Conservation (phyloP, 768 basidiomycete species). For the Sporobolomyces roseus region DNA sequence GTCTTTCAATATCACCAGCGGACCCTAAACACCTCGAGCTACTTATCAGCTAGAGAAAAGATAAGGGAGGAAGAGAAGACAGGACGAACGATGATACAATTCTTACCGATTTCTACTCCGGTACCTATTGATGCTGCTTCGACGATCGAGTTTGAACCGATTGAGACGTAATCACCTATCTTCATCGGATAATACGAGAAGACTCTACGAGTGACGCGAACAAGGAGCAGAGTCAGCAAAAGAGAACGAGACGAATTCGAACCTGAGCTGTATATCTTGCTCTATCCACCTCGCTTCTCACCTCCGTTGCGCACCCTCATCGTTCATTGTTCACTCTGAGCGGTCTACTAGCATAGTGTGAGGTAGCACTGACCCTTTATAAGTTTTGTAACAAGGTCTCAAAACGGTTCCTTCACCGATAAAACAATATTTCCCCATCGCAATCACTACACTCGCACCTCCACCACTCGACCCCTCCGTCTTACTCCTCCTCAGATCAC, state of each 20-base stretch:
- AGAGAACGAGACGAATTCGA: neutral
- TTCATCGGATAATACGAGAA: constrained; percentile 91
- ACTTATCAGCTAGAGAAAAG: no score
- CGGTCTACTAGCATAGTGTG: no score
- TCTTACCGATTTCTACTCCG: constrained; percentile 89
- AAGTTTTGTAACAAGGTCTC: constrained; percentile 53
- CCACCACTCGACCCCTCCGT: neutral
- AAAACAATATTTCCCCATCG: constrained; percentile 85
- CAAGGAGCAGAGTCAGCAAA: neutral
- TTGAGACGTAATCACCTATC: constrained; percentile 89
- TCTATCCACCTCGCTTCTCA: no score
- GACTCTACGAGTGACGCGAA: constrained; percentile 29
- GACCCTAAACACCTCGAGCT: constrained; percentile 59
- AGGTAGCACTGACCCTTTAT: constrained; percentile 52
- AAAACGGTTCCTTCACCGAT: constrained; percentile 86
- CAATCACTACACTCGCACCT: constrained; percentile 68
- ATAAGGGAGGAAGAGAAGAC: neutral
- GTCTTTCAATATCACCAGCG: constrained; percentile 94
- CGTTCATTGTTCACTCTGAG: no score
- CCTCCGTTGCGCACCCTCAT: no score
- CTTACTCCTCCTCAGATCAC: constrained; percentile 74
- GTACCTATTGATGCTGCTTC: constrained; percentile 94
- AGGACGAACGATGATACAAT: constrained; percentile 78
- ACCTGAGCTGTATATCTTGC: neutral
- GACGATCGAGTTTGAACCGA: constrained; percentile 79